Evolutionary conservation across 2,329 filamentous ascomycete genomes (phyloP), one percentile per base, ranked within the genome.

Genomic region (Geosmithia flava): DNA sequence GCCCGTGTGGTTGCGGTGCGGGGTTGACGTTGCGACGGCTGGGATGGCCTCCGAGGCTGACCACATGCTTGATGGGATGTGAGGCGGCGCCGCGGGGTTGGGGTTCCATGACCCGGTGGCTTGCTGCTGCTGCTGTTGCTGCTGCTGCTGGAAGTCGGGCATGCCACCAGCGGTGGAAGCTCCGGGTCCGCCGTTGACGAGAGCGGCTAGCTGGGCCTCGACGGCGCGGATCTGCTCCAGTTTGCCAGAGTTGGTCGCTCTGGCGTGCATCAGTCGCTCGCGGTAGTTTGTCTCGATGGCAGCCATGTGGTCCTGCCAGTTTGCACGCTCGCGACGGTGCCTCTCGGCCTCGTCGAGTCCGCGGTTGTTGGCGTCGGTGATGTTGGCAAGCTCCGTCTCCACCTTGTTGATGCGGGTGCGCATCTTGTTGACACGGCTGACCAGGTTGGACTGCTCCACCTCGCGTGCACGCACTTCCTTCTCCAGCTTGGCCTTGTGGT

Each of bases 361-460:
- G 45, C 80, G 74, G 46, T 71, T 74, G 60, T 85, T 85, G 55
- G 83, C 83, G 55, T 83, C 79, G 20, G 75, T 73, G 55, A 89
- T 81, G 55, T 81, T 80, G 49, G 81, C 79, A 54, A 85, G 75
- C 62, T 89, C 85, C 54, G 78, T 81, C 54, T 84, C 80, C 20
- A 87, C 78, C 67, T 87, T 87, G 58, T 75, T 73, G 55, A 86
- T 83, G 46, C 85, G 81, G 23, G 77, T 73, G 48, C 79, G 77
- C 42, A 87, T 80, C 65, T 85, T 85, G 67, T 87, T 86, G 46
- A 78, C 76, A 62, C 86, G 86, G 49, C 79, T 77, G 57, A 81
- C 75, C 29, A 83, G 68, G 52, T 74, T 73, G 19, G 71, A 68
- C 56, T 82, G 75, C 49, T 89, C 85, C 44, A 79, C 74, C 55